Base-by-base conservation (phyloP, 2,329 filamentous ascomycete species). In the Epichloe hybrida region DNA sequence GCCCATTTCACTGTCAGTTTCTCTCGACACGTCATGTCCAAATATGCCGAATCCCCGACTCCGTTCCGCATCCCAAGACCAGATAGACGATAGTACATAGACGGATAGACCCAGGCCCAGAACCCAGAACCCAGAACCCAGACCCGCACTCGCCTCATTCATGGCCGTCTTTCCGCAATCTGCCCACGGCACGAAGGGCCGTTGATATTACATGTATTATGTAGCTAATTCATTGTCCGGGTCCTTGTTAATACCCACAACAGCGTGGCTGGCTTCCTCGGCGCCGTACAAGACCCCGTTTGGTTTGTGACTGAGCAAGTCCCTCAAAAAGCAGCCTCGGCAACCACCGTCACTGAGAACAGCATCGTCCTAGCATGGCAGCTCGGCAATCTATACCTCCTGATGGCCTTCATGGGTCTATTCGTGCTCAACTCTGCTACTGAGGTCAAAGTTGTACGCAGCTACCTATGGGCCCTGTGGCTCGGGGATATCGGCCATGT, bases 401-500 rank as follows among this genome's bases (percentile, higher is more conserved):
- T 88, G 12, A 69, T 86, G 46, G 80, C 76, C 54, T 68, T 87
- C 52, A 63, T 86, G 4, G 83, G 80, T 3, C 61, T 86, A 7
- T 80, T 75, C 4, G 73, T 87, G 15, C 69, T 86, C 12, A 78
- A 80, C 60, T 75, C 77, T 5, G 84, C 80, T 2, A 77, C 69
- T 13, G 84, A 88, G 66, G 64, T 77, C 49, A 79, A 72, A 54
- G 81, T 88, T 2, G 75, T 88, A 31, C 74, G 76, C 45, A 81
- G 76, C 61, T 88, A 87, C 59, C 69, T 88, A 31, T 63, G 83
- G 48, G 82, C 80, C 7, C 68, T 86, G 21, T 79, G 78, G 68
- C 62, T 80, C 27, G 83, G 79, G 17, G 84, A 88, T 59, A 68
- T 87, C 54, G 80, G 81, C 3, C 84, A 88, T 62, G 67, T 88